A percentile compares a stretch with the other conserved stretches of the same genome.
Conservation (phyloP, 2,329 filamentous ascomycete species). For the Cytospora piceicola region DNA sequence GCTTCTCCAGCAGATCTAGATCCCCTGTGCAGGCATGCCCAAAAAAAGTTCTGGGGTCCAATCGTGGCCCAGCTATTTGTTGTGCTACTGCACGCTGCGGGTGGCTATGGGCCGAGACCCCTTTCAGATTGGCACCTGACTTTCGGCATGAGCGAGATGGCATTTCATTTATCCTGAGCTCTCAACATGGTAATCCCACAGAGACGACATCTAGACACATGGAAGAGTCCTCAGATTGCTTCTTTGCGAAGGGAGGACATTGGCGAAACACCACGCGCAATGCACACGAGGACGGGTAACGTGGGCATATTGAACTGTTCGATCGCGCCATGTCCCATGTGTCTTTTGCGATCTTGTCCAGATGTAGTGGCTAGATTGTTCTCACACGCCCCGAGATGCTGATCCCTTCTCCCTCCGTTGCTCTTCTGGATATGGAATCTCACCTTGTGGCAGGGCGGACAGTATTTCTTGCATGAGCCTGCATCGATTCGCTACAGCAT, state of each 20-base stretch:
- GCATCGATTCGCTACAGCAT: constrained; percentile 13
- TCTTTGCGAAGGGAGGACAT: neutral
- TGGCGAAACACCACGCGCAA: neutral
- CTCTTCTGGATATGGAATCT: constrained; percentile 11
- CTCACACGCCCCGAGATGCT: constrained; percentile 5
- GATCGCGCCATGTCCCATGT: constrained; percentile 11
- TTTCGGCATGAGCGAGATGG: constrained; percentile 22
- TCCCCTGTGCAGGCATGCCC: neutral
- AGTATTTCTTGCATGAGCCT: constrained; percentile 17
- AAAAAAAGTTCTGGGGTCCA: neutral
- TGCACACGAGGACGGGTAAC: neutral
- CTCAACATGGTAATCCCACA: neutral
- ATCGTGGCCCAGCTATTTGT: constrained; percentile 1
- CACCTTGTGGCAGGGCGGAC: constrained; percentile 6
- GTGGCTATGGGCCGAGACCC: constrained; percentile 14
- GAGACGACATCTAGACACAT: constrained; percentile 13
- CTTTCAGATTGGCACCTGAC: constrained; percentile 1
- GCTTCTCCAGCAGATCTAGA: constrained; percentile 18
- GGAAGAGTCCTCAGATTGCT: neutral
- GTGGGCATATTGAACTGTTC: neutral
- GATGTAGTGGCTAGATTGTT: constrained; percentile 12
- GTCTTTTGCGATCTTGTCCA: constrained; percentile 11
- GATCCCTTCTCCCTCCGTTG: constrained; percentile 8
- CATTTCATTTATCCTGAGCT: constrained; percentile 9
- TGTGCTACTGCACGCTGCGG: constrained; percentile 1